phyloP scores from a whole-genome alignment of 164 flowering plant genomes.

The Taxillus chinensis region DNA sequence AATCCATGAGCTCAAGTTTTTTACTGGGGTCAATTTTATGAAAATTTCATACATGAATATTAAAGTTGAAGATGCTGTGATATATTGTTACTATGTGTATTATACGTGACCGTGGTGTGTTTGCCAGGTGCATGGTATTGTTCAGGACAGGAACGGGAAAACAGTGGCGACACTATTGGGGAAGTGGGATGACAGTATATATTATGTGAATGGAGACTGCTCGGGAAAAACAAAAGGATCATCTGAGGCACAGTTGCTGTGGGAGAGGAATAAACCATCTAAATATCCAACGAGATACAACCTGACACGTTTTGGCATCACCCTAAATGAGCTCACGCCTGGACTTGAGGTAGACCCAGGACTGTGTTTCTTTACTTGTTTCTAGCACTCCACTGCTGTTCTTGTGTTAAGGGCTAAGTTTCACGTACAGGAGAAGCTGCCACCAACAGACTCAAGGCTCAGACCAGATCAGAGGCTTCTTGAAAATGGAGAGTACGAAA shows the following conservation, averaged over 20 bases:
- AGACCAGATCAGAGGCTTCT: conserved; percentile 52
- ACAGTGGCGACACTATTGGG: conserved; percentile 26
- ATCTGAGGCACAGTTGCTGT: conserved; percentile 2
- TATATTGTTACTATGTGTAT: too few species aligned
- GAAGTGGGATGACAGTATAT: conserved; percentile 33
- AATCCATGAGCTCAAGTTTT: too few species aligned
- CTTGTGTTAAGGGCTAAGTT: too few species aligned
- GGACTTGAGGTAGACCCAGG: not conserved
- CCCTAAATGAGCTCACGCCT: conserved; percentile 4
- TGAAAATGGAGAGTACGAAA: conserved; percentile 42
- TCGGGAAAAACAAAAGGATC: conserved; percentile 1
- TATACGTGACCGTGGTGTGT: too few species aligned
- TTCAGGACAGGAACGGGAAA: conserved; percentile 23
- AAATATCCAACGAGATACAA: conserved; percentile 2
- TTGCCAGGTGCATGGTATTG: conserved; percentile 22
- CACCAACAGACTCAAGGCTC: conserved; percentile 52
- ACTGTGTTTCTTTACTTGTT: too few species aligned
- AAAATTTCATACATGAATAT: too few species aligned
- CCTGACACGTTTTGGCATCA: conserved; percentile 2
- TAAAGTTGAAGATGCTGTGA: too few species aligned
- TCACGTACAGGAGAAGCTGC: conserved; percentile 34
- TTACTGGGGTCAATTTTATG: too few species aligned
- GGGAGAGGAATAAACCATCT: conserved; percentile 4
- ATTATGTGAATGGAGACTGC: conserved; percentile 15
- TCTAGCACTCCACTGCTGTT: too few species aligned